phyloP scores from a whole-genome alignment of 768 basidiomycete species.

The Panaeolus papilionaceus region DNA sequence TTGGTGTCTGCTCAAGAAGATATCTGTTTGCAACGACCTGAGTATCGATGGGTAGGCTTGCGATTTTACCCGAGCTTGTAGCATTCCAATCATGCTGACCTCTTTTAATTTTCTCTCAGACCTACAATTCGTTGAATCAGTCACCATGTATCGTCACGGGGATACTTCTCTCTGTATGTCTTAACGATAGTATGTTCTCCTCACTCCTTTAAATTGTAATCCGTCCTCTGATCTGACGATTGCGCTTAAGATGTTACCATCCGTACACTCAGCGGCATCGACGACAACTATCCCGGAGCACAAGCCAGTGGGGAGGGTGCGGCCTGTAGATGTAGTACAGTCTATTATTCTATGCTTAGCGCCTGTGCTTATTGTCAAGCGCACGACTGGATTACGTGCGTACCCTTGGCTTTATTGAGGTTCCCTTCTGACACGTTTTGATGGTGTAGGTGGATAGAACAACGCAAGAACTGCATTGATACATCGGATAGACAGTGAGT shows the following conservation, averaged over 20 bases:
- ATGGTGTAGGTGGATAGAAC: background rate
- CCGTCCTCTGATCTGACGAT: background rate
- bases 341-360: constrained; percentile 8
- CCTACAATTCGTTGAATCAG: background rate
- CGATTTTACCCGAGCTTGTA: background rate
- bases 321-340: background rate
- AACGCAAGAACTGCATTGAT: background rate
- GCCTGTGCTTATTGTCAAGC: constrained; percentile 4
- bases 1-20: background rate
- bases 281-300: constrained; percentile 3
- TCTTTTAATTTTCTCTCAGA: background rate
- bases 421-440: background rate
- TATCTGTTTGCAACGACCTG: background rate
- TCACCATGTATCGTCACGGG: background rate
- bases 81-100: background rate
- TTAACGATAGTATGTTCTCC: background rate
- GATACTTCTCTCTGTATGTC: background rate
- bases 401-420: background rate
- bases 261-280: background rate
- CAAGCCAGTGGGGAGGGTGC: constrained; percentile 4
- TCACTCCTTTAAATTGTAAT: background rate
- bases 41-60: background rate
- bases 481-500: constrained; percentile 6
- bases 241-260: background rate
- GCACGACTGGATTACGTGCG: constrained; percentile 12